Base-by-base conservation (phyloP, 176 grass and related monocot species). In the Cenchrus fungigraminus region DNA sequence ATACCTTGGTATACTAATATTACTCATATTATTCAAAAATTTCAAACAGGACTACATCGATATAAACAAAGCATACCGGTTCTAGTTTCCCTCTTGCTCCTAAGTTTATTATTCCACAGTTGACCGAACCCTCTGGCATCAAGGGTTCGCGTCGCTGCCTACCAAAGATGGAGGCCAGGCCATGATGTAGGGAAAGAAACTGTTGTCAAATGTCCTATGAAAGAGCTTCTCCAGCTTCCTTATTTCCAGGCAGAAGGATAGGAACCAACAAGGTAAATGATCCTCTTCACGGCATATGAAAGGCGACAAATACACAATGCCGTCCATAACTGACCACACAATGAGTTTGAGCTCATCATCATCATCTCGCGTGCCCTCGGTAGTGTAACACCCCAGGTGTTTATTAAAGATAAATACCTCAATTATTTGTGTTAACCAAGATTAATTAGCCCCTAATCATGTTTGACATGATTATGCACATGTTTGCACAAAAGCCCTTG, bases 231-330 rank as follows among this genome's bases (percentile, higher is more conserved):
- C 71, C 71, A 74, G 71, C 25, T 74, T 53, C 71, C 50, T 54
- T 74, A 25, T 74, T 74, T 74, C 28, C 71, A 74, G 28, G 28
- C 71, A 74, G 71, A 55, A 74, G 28, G 71, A 55, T 54, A 74
- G 71, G 28, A 54, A 54, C 71, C 50, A 74, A 1, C 28, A 54
- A 17, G 71, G 28, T 15, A 53, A 53, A 14, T 53, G 12, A 34
- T 4, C 3, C 34, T 50, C 20, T 22, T 20, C 44, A 25, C 25
- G 25, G 44, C 0, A 0, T 50, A 28, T 28, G n/a, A 61, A 61
- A 22, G 58, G 8, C 0, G n/a, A 8, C 45, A 50, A 6, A 29
- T 50, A 72, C 45, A 72, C 70, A 51, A 29, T 29, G 70, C 70
- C 70, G 22, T 72, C 45, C 46, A 13, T 12, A 50, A 47, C 44